These are phyloP conservation scores for Hanseniaspora taiwanica DNA, from an alignment of 805 yeast species.

Conservation along the genomic window DNA sequence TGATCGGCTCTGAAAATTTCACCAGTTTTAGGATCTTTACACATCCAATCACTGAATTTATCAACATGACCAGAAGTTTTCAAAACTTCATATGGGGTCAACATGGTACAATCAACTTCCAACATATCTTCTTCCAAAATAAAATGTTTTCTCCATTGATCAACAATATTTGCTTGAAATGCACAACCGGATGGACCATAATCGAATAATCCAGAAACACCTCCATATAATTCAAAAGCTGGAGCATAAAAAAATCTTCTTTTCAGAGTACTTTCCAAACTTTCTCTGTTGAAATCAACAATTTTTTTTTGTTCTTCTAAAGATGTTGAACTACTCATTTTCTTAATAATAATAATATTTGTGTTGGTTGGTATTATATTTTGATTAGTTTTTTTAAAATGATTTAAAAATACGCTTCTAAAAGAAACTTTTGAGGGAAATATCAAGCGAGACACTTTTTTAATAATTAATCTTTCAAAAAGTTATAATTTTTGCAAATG, in stretches of 20 bases:
- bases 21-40: constrained; percentile 87
- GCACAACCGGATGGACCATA: constrained; percentile 99
- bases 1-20: constrained; percentile 99
- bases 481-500: too few species aligned
- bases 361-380: background rate
- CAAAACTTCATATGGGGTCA: constrained; percentile 94
- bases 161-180: constrained; percentile 88
- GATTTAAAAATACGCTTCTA: too few species aligned
- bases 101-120: constrained; percentile 95
- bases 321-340: constrained; percentile 20
- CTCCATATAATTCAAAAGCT: constrained; percentile 93
- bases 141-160: constrained; percentile 95
- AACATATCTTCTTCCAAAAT: constrained; percentile 96
- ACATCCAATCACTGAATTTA: constrained; percentile 99
- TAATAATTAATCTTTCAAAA: too few species aligned
- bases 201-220: constrained; percentile 94
- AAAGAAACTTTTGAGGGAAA: too few species aligned
- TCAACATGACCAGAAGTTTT: constrained; percentile 99
- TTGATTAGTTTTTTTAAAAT: background rate
- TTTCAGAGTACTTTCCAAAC: constrained; percentile 79
- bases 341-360: constrained; percentile 10
- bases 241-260: constrained; percentile 97
- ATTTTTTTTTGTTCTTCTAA: constrained; percentile 19
- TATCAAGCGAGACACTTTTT: too few species aligned
- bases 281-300: constrained; percentile 61